These are phyloP conservation scores for Yarrowia sp. DNA, from an alignment of 805 yeast species.

Conservation along the genomic window DNA sequence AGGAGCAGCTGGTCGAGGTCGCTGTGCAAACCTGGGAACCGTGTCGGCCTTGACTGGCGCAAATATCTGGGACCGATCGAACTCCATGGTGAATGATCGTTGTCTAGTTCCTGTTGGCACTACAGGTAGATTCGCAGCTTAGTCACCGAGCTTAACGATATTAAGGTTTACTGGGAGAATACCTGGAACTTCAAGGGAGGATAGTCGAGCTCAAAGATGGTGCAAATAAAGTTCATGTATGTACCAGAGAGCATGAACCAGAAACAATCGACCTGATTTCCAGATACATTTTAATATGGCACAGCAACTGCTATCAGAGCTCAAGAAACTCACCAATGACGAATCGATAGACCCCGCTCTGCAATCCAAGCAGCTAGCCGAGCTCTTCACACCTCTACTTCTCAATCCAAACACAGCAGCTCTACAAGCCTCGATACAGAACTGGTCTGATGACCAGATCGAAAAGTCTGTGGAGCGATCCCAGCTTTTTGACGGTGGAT, in stretches of 20 bases:
- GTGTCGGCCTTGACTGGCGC: conserved; percentile 6
- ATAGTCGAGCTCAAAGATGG: too few relatives aligned
- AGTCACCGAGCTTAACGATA: neutral
- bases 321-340: conserved; percentile 2
- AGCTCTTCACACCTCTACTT: neutral
- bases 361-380: neutral
- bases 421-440: neutral
- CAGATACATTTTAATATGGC: neutral
- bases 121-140: neutral
- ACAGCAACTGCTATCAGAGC: neutral
- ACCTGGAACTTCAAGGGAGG: too few relatives aligned
- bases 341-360: neutral
- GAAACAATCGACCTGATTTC: too few relatives aligned
- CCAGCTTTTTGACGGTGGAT: conserved; percentile 49
- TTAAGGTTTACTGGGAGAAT: neutral
- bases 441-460: conserved; percentile 4
- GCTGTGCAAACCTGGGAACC: conserved; percentile 23
- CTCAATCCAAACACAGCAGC: conserved; percentile 4
- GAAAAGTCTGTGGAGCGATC: neutral
- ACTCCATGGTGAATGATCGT: conserved; percentile 37
- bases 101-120: neutral
- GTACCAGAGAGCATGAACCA: neutral
- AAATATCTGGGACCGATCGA: conserved; percentile 26
- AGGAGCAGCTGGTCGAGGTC: conserved; percentile 26
- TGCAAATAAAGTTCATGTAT: neutral